These are phyloP conservation scores for Cercophora sp. DNA, from an alignment of 495 filamentous ascomycete species.

Conservation along the genomic window DNA sequence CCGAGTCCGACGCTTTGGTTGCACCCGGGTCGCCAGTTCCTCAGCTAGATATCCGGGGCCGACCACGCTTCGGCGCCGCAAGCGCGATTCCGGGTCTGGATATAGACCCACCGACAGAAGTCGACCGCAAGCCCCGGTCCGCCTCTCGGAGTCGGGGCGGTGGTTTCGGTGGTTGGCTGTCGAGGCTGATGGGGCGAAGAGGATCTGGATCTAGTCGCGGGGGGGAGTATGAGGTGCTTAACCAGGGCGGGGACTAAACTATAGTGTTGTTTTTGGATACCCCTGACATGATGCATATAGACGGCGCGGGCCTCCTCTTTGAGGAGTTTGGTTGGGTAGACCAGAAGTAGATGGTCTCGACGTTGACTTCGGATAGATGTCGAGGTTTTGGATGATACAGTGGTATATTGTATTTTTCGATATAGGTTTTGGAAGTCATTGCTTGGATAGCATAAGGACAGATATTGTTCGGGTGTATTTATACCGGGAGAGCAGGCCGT, in stretches of 20 bases:
- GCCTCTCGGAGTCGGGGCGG: slow-evolving; percentile 23
- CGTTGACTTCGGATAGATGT: neutral
- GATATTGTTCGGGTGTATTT: too few species aligned
- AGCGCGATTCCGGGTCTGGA: slow-evolving; percentile 35
- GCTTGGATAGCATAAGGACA: too few species aligned
- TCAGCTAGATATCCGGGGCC: slow-evolving; percentile 64
- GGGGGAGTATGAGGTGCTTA: slow-evolving; percentile 39
- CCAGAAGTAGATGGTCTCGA: slow-evolving; percentile 2
- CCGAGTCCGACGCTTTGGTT: slow-evolving; percentile 72
- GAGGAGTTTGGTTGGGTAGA: too few species aligned
- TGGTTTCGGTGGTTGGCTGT: slow-evolving; percentile 47
- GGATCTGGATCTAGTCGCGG: slow-evolving; percentile 22
- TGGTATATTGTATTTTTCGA: too few species aligned
- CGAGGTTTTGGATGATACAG: neutral
- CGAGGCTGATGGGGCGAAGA: slow-evolving; percentile 40
- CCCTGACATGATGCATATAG: slow-evolving; percentile 32
- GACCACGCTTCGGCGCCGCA: slow-evolving; percentile 27
- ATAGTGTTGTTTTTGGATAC: too few species aligned
- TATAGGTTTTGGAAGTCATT: too few species aligned
- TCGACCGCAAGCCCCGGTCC: slow-evolving; percentile 26
- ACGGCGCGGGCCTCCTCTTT: too few species aligned
- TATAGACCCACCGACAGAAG: slow-evolving; percentile 36
- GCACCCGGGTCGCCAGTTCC: slow-evolving; percentile 70
- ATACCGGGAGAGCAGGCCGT: too few species aligned
- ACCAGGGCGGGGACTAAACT: slow-evolving; percentile 41